Conservation (phyloP, 139 green algal genomes). For the Pseudopediastrum boryanum region DNA sequence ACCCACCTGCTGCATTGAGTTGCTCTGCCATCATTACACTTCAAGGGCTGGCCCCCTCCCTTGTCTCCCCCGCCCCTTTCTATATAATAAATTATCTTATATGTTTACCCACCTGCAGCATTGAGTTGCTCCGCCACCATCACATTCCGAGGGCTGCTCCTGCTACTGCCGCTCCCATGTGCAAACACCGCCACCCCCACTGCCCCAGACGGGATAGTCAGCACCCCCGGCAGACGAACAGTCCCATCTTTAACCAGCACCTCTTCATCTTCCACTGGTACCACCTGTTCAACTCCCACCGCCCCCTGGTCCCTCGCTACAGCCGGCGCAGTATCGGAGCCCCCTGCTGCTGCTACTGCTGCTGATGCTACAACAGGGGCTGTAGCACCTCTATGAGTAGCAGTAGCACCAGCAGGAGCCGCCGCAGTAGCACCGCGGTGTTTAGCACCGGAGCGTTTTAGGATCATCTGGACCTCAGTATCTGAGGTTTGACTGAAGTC, state of each 20-base stretch:
- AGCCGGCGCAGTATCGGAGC: background rate
- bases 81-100: no score
- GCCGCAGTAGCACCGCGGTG: background rate
- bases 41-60: conserved; percentile 26
- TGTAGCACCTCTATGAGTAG: background rate
- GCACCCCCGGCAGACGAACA: background rate
- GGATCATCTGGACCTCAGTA: conserved; percentile 23
- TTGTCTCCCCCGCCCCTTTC: no score
- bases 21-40: conserved; percentile 26
- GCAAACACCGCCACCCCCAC: conserved; percentile 30
- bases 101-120: conserved; percentile 27
- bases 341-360: background rate
- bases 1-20: conserved; percentile 31
- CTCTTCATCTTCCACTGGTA: background rate
- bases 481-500: conserved; percentile 41
- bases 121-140: conserved; percentile 29
- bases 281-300: background rate
- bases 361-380: background rate
- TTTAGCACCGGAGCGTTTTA: background rate
- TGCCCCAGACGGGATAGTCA: conserved; percentile 15
- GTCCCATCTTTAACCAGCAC: background rate
- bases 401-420: background rate
- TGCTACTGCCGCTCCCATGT: conserved; percentile 45
- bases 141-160: conserved; percentile 32
- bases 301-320: background rate